Evolutionary conservation across 164 flowering plant genomes (phyloP), one percentile per base, ranked within the genome.

Genomic region (Liriodendron chinense): DNA sequence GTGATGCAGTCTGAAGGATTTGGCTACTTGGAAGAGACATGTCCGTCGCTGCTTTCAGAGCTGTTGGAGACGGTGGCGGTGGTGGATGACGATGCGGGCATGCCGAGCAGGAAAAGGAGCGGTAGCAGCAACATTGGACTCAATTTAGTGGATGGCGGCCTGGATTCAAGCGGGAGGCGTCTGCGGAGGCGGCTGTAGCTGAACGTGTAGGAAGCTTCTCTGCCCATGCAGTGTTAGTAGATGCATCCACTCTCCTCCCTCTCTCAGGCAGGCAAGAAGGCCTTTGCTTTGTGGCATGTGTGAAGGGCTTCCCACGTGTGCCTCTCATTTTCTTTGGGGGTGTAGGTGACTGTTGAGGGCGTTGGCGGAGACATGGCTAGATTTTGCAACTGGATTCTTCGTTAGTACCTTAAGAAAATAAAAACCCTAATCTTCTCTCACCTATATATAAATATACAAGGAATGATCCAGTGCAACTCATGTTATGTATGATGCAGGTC

Each of bases 1-100:
- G 88, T 93, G 59, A 90, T 93, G 96, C 90, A 88, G 79, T 86
- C 96, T 0, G 98, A 91, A 74, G 98, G 94, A 28, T 93, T 85
- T 78, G 81, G 65, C 68, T 82, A 91, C 76, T 82, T 93, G 83
- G 89, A 90, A 81, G 89, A 90, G 85, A 84, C 87, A 68, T 87
- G 89, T 70, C 92, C 92, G 1, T 78, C 87, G 0, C 72, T 94
- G 72, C 74, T 92, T 76, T 85, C 91, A 21, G 93, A 92, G 82
- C 81, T 94, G 80, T 81, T 94, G 76, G 85, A 82, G 76, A 80
- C 91, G 13, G 79, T 92, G 75, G 98, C 97, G 16, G 81, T 85
- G 23, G 92, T 80, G 21, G 78, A 90, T 57, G 90, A 88, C 47
- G 88, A 82, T 71, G 79, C 89, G 8, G 82, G 78, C 67, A 21